These are phyloP conservation scores for Hypomyces rosellus DNA, from an alignment of 2,329 filamentous ascomycete genomes.

Conservation along the genomic window DNA sequence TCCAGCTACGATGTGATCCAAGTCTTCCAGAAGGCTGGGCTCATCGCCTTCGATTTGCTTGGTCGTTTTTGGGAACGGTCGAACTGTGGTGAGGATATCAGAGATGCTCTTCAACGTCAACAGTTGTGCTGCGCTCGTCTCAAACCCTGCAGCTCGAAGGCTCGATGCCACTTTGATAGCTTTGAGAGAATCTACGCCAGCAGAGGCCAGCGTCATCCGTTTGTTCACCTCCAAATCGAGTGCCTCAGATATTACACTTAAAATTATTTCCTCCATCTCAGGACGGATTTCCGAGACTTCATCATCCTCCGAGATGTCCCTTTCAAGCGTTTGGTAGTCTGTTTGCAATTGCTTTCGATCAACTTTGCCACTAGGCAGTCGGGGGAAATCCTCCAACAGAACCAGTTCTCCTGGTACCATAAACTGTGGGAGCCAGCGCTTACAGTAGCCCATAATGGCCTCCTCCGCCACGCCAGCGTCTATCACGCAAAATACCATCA, in stretches of 20 bases:
- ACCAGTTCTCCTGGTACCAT: constrained; percentile 78
- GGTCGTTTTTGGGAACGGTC: not conserved
- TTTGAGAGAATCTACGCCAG: constrained; percentile 58
- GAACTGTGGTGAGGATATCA: constrained; percentile 19
- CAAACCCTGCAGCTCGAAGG: constrained; percentile 52
- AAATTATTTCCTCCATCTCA: constrained; percentile 27
- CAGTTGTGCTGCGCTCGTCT: constrained; percentile 53
- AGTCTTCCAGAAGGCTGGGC: constrained; percentile 15
- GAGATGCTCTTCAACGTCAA: constrained; percentile 46
- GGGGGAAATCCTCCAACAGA: constrained; percentile 58
- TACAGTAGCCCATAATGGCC: constrained; percentile 54
- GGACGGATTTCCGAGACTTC: constrained; percentile 11
- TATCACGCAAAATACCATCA: constrained; percentile 70
- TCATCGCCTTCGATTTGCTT: not conserved
- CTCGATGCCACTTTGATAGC: constrained; percentile 51
- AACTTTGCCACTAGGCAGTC: constrained; percentile 76
- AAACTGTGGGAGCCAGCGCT: constrained; percentile 69
- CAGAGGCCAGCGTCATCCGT: constrained; percentile 40
- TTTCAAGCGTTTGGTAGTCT: constrained; percentile 32
- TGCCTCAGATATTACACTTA: constrained; percentile 32
- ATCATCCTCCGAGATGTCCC: constrained; percentile 5
- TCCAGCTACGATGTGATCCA: constrained; percentile 14
- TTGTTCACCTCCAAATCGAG: constrained; percentile 32
- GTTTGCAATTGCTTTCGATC: constrained; percentile 60
- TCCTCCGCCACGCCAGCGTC: constrained; percentile 30